These are phyloP conservation scores for Fusarium sublunatum DNA, from an alignment of 2,329 filamentous ascomycete species.

Conservation along the genomic window DNA sequence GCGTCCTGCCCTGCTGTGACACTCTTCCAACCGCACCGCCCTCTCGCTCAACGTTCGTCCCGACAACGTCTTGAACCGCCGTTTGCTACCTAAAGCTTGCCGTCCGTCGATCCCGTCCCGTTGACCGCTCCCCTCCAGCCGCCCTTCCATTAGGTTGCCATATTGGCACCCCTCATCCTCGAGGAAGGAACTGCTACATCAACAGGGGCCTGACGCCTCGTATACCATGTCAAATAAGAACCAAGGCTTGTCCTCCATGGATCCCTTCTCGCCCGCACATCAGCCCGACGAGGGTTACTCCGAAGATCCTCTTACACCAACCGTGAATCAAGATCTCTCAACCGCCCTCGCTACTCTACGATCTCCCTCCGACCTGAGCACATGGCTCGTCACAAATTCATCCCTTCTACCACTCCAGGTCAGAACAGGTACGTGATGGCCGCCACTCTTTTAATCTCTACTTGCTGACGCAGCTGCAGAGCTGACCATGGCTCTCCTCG, in stretches of 20 bases:
- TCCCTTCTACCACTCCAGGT: conserved; percentile 60
- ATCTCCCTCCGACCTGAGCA: conserved; percentile 58
- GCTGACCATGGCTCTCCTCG: conserved; percentile 81
- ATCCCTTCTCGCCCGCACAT: conserved; percentile 62
- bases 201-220: conserved; percentile 40
- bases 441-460: background rate
- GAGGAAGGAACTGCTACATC: conserved; percentile 16
- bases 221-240: conserved; percentile 46
- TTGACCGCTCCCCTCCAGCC: conserved; percentile 8
- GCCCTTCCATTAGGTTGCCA: conserved; percentile 5
- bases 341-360: conserved; percentile 50
- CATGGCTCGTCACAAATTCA: conserved; percentile 63
- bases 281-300: conserved; percentile 89
- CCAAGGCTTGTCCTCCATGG: conserved; percentile 52
- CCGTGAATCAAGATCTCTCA: conserved; percentile 50
- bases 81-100: conserved; percentile 3
- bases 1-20: conserved; percentile 30
- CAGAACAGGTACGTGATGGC: conserved; percentile 59
- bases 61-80: background rate
- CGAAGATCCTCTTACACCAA: conserved; percentile 72
- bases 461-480: conserved; percentile 62
- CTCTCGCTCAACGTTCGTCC: conserved; percentile 14
- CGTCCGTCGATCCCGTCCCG: background rate
- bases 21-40: conserved; percentile 10
- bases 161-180: conserved; percentile 1